Conservation (phyloP, 179 eudicot species). For the Beta macrorhiza region DNA sequence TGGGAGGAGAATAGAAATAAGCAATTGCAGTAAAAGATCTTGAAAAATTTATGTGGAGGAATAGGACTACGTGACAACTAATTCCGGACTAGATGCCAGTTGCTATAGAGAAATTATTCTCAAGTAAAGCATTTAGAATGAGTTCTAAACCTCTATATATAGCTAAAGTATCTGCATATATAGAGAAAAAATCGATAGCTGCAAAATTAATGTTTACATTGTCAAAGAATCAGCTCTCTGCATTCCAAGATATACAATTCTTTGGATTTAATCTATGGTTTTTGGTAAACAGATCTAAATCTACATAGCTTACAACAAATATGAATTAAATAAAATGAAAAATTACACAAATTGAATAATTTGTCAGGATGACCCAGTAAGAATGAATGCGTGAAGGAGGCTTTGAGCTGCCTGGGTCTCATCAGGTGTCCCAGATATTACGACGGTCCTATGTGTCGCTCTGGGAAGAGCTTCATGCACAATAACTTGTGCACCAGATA, state of each 20-base stretch:
- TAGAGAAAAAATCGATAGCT: no score
- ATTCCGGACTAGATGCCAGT: no score
- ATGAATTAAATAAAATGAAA: background rate
- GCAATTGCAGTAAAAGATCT: no score
- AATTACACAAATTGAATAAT: no score
- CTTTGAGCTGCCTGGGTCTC: constrained; percentile 88
- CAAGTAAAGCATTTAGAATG: background rate
- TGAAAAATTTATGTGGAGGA: no score
- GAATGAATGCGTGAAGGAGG: constrained; percentile 81
- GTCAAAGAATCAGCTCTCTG: background rate
- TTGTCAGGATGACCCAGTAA: constrained; percentile 37
- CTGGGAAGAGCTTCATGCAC: constrained; percentile 60
- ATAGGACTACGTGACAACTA: no score
- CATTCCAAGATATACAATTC: background rate
- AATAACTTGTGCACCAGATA: constrained; percentile 78
- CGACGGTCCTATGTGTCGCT: constrained; percentile 45
- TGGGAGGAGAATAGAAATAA: no score
- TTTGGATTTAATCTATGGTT: background rate
- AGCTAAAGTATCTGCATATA: background rate
- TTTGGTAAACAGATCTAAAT: background rate
- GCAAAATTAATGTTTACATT: background rate
- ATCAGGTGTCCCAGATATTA: constrained; percentile 79
- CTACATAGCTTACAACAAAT: background rate
- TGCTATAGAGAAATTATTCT: no score
- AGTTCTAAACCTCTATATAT: background rate